Evolutionary conservation across 345 rosid species (phyloP).

Genomic region (Rhodamnia argentea): DNA sequence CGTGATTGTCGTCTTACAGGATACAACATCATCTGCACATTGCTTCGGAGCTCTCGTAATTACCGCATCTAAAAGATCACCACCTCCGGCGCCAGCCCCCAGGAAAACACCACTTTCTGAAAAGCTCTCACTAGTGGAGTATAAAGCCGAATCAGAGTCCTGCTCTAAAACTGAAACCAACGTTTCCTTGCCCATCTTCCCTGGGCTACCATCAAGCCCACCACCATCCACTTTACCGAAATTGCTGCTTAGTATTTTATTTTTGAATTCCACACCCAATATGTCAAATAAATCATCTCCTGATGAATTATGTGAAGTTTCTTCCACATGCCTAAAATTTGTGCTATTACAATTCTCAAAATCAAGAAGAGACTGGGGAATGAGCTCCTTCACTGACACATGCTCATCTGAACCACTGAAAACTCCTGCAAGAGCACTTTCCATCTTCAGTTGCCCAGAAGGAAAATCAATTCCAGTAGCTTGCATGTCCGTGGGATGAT

Average conservation of each 20-base stretch:
- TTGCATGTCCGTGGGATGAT: slow-evolving; percentile 2
- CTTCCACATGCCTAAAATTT: slow-evolving; percentile 16
- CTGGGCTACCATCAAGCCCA: slow-evolving; percentile 15
- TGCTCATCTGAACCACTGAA: slow-evolving; percentile 3
- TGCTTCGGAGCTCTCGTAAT: slow-evolving; percentile 70
- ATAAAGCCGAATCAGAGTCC: slow-evolving; percentile 23
- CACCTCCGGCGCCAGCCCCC: slow-evolving; percentile 18
- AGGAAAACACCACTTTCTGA: slow-evolving; percentile 19
- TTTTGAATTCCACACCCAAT: slow-evolving; percentile 67
- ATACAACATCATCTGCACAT: slow-evolving; percentile 57
- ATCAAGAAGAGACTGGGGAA: slow-evolving; percentile 4
- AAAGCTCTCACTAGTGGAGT: slow-evolving; percentile 24
- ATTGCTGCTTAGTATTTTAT: slow-evolving; percentile 28
- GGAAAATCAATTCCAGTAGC: slow-evolving; percentile 4
- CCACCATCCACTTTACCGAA: slow-evolving; percentile 17
- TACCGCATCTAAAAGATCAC: slow-evolving; percentile 90
- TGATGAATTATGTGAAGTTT: slow-evolving; percentile 22
- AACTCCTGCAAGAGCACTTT: slow-evolving; percentile 11
- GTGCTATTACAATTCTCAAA: slow-evolving; percentile 11
- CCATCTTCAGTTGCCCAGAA: slow-evolving; percentile 16
- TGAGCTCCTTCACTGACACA: slow-evolving; percentile 9
- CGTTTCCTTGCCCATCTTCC: slow-evolving; percentile 21
- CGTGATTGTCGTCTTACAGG: slow-evolving; percentile 64
- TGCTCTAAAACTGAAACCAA: slow-evolving; percentile 19
- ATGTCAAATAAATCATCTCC: slow-evolving; percentile 79